These are phyloP conservation scores for Tinospora cordifolia DNA, from an alignment of 164 flowering plant species.

Conservation along the genomic window DNA sequence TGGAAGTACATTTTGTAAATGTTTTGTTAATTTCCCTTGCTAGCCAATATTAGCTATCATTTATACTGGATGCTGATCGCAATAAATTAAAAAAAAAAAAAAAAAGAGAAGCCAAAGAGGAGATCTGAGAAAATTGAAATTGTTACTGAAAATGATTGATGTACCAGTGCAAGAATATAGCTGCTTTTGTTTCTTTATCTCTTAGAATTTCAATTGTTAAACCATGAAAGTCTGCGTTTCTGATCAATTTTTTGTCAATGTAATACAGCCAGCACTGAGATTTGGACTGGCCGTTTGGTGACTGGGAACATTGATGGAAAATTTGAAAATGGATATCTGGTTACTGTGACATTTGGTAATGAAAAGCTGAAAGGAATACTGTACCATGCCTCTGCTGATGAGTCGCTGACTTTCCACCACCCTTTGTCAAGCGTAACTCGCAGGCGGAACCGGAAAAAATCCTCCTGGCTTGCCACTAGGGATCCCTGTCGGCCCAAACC, in stretches of 20 bases:
- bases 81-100: too few relatives aligned
- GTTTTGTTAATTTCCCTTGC: too few relatives aligned
- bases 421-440: conserved; percentile 20
- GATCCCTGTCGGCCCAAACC: conserved; percentile 57
- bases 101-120: too few relatives aligned
- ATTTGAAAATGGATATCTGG: conserved; percentile 70
- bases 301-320: conserved; percentile 69
- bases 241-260: conserved; percentile 2
- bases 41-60: too few relatives aligned
- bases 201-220: not conserved
- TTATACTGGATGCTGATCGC: too few relatives aligned
- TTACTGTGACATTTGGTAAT: conserved; percentile 50
- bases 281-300: conserved; percentile 40
- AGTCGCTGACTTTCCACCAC: conserved; percentile 19
- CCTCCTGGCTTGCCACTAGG: conserved; percentile 27
- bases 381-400: conserved; percentile 54
- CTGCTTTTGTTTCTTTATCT: not conserved
- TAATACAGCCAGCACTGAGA: conserved; percentile 29
- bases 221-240: not conserved
- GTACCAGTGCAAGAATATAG: too few relatives aligned
- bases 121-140: too few relatives aligned
- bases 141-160: too few relatives aligned
- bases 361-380: conserved; percentile 65
- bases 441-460: conserved; percentile 35
- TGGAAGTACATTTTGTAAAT: too few relatives aligned